A percentile compares a stretch with the other conserved stretches of the same genome.
Evolutionary conservation across 2,329 filamentous ascomycete species (phyloP).

Genomic region (Kalaharituber pfeilii): DNA sequence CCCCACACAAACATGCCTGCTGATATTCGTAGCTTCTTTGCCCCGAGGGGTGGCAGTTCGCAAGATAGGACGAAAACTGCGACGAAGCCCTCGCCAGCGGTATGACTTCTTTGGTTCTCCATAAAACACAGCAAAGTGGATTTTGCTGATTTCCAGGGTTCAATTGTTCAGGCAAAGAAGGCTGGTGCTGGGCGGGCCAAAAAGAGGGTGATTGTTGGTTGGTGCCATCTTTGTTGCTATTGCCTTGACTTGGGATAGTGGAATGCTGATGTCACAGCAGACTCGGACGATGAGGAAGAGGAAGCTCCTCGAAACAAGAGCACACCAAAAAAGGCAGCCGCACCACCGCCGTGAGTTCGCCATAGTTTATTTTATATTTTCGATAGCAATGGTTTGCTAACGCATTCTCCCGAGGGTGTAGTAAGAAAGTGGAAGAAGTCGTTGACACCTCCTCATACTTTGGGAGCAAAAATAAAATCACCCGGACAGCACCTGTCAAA

Average conservation of each 20-base stretch:
- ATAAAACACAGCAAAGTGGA: background rate
- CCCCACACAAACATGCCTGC: slow-evolving; percentile 43
- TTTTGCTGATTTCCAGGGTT: background rate
- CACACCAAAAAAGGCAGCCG: slow-evolving; percentile 30
- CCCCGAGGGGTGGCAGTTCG: slow-evolving; percentile 44
- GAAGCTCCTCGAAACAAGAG: slow-evolving; percentile 23
- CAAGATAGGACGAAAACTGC: slow-evolving; percentile 23
- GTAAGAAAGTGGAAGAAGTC: slow-evolving; percentile 32
- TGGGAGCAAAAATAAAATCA: slow-evolving; percentile 38
- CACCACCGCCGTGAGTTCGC: slow-evolving; percentile 9
- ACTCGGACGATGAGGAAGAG: slow-evolving; percentile 29
- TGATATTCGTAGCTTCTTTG: slow-evolving; percentile 86
- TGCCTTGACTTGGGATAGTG: background rate
- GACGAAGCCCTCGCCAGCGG: slow-evolving; percentile 17
- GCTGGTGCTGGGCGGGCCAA: slow-evolving; percentile 3
- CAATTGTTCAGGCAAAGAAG: slow-evolving; percentile 11
- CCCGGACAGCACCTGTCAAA: slow-evolving; percentile 31
- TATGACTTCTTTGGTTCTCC: slow-evolving; percentile 4
- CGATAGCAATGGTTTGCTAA: background rate
- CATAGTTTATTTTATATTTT: background rate
- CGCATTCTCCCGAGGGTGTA: background rate
- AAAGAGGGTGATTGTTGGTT: slow-evolving; percentile 18
- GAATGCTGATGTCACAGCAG: slow-evolving; percentile 20
- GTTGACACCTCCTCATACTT: slow-evolving; percentile 45
- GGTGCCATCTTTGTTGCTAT: background rate